Base-by-base conservation (phyloP, 2,329 filamentous ascomycete genomes). In the Cladosporium cucumerinum region DNA sequence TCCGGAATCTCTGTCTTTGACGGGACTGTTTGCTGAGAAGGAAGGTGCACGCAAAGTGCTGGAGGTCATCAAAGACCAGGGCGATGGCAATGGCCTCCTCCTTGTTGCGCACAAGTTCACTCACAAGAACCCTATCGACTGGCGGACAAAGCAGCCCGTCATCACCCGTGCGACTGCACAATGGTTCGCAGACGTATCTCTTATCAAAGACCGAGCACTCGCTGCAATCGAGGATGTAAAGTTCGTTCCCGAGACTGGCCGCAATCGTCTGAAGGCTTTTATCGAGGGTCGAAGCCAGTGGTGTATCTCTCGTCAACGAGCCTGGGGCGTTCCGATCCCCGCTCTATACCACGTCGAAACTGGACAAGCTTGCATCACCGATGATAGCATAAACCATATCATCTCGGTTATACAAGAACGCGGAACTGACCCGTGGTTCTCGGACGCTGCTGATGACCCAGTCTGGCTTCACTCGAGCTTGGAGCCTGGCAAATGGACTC, bases 41-140 rank as follows among this genome's bases (percentile, higher is more conserved):
- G 86, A 87, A 10, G 93, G 93, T 48, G 87, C 87, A 39, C 79
- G 83, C 58, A 85, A 85, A 3, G 88, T 97, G 0, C 77, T 98
- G 2, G 82, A 88, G 1, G 81, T 95, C 59, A 81, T 97, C 2
- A 79, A 82, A 28, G 80, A 84, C 0, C 68, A 71, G 11, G 26
- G 30, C 0, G 67, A 71, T 6, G 32, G 34, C 0, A 66, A 74
- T 73, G 64, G 63, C 23, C 75, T 81, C n/a, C 84, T 98, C 3
- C 79, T 97, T 48, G 83, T 84, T 46, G 85, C 85, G 4, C 89
- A 96, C 70, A 83, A 82, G 64, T 89, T 94, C 74, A 84, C 84
- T 61, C 95, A 99, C 82, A 98, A 97, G 77, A 98, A 98, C 75
- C 95, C 95, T 0, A 97, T 98, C 71, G 95, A 99, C 78, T 99